Base-by-base conservation (phyloP, 2,329 filamentous ascomycete species). In the Fusarium oligoseptatum region DNA sequence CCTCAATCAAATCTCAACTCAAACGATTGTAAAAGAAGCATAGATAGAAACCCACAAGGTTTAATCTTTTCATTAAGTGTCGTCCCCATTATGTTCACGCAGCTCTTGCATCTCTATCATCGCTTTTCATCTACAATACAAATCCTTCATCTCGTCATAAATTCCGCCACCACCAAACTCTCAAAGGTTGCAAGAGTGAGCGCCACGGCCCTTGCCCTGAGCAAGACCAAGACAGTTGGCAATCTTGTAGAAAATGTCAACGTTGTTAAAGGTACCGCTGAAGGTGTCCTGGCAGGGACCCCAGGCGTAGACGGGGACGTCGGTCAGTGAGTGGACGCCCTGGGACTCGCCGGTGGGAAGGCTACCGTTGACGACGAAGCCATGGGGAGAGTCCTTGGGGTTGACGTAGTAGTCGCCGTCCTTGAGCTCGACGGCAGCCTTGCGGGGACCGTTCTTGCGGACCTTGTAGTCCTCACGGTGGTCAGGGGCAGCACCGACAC, bases 231-330 rank as follows among this genome's bases (percentile, higher is more conserved):
- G 84, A 77, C 92, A 94, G 74, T 87, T 87, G 15, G 92, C 90
- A 80, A 95, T 93, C 82, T 92, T 91, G 84, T 91, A 95, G 78
- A 95, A 95, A 74, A 95, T 86, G 72, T 95, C 93, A 55, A 94
- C 88, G 79, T 91, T 93, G 82, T 87, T 91, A 75, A 91, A 94
- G 4, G 92, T 89, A 65, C 93, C 93, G 6, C 91, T 90, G 80
- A 97, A 97, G 15, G 88, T 84, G 77, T 94, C 92, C 82, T 95
- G 92, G 84, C 94, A 96, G 7, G 94, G 94, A 0, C 94, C 94
- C 85, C 89, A 88, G 1, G 93, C 92, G 78, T 93, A 96, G 22
- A 97, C 92, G 2, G 93, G 91, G 36, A 95, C 93, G 77, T 95
- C 93, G 1, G 93, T 95, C 72, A 95, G 85, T 27, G 91, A 93